These are phyloP conservation scores for Leccinum olivaceopallidum DNA, from an alignment of 768 basidiomycete species.

Conservation along the genomic window DNA sequence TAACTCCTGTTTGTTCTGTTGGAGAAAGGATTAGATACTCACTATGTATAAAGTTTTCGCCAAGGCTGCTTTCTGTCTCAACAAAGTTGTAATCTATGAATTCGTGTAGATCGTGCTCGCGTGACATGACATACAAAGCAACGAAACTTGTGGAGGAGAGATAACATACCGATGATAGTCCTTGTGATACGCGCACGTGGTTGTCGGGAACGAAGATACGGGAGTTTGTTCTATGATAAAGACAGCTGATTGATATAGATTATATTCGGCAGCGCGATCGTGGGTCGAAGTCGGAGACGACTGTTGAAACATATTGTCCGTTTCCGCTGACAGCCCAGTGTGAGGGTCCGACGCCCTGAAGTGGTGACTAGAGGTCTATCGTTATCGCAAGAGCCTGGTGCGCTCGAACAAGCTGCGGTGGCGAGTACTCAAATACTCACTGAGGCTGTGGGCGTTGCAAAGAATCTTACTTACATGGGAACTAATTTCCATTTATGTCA, in stretches of 20 bases:
- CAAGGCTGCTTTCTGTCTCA: not conserved
- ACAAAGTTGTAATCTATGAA: not conserved
- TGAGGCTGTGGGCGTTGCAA: too few species aligned
- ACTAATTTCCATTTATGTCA: not conserved
- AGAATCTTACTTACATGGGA: not conserved
- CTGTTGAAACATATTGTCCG: too few species aligned
- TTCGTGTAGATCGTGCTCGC: not conserved
- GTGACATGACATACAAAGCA: not conserved
- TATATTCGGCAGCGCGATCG: not conserved
- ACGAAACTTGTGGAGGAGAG: not conserved
- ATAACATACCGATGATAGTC: not conserved
- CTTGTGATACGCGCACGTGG: not conserved
- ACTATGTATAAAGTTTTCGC: not conserved
- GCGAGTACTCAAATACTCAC: too few species aligned
- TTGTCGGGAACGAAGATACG: not conserved
- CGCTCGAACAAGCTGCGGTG: not conserved
- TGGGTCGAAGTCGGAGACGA: not conserved
- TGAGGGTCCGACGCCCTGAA: not conserved
- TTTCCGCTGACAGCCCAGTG: not conserved
- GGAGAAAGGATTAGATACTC: not conserved
- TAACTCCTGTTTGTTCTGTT: not conserved
- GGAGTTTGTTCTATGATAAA: not conserved
- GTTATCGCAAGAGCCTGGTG: not conserved
- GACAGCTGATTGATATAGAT: not conserved
- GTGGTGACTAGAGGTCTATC: too few species aligned